Evolutionary conservation across 805 yeast genomes (phyloP).

Genomic region (Myxozyma lipomycoides): DNA sequence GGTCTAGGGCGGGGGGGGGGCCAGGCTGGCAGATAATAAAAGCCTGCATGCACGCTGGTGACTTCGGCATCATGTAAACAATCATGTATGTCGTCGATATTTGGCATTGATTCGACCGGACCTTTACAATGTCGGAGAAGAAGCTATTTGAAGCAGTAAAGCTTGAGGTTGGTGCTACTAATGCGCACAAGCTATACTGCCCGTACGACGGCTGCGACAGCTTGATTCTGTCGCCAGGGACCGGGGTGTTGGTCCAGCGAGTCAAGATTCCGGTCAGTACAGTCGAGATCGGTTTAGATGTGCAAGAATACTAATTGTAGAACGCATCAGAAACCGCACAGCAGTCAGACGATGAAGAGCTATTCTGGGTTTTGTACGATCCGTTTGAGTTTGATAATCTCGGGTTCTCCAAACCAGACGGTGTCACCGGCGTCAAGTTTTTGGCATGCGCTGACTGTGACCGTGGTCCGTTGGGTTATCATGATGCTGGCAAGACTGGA

Average conservation of each 20-base stretch:
- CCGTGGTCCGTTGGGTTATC: slow-evolving; percentile 30
- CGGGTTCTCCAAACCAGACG: slow-evolving; percentile 24
- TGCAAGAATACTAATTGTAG: neutral
- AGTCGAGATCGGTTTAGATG: neutral
- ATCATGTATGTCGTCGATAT: too few relatives aligned
- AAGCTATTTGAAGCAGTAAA: neutral
- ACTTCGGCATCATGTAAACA: too few relatives aligned
- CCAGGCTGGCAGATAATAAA: too few relatives aligned
- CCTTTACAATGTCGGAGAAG: neutral
- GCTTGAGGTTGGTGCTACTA: neutral
- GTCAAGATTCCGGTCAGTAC: slow-evolving; percentile 3
- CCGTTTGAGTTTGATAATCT: slow-evolving; percentile 30
- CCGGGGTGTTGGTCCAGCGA: slow-evolving; percentile 10
- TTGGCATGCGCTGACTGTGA: slow-evolving; percentile 31
- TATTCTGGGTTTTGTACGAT: slow-evolving; percentile 25
- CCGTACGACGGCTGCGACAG: slow-evolving; percentile 15
- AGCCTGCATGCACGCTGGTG: too few relatives aligned
- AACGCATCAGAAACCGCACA: neutral
- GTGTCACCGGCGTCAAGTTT: slow-evolving; percentile 24
- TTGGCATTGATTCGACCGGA: too few relatives aligned
- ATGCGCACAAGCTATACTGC: slow-evolving; percentile 17
- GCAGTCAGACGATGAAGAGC: slow-evolving; percentile 4
- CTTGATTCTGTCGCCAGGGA: slow-evolving; percentile 20
- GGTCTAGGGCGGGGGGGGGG: too few relatives aligned
- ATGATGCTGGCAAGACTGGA: slow-evolving; percentile 3